Base-by-base conservation (phyloP, 768 basidiomycete species). In the Kondoa subrosea region DNA sequence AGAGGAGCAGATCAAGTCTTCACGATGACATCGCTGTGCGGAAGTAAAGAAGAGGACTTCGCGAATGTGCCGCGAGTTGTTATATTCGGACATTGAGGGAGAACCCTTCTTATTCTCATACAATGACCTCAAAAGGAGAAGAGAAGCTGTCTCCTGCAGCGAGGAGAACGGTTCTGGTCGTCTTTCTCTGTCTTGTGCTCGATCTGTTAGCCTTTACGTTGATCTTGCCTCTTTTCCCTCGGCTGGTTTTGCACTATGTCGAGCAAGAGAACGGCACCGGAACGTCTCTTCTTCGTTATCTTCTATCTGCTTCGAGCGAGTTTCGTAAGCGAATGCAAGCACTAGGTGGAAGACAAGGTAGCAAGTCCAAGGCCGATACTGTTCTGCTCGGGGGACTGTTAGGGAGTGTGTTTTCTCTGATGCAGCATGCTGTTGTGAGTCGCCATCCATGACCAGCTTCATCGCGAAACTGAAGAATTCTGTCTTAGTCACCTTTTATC, bases 201-300 rank as follows among this genome's bases (percentile, higher is more conserved):
- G 40, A 50, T 50, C 40, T 50, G 40, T 21, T 50, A 29, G 85
- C 70, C 14, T 73, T 73, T 64, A 72, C 90, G 27, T 88, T 93
- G 59, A 91, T 91, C 12, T 81, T 96, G n/a, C 93, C 93, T 26
- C 83, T 96, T 32, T 96, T 96, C 77, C 93, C 93, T n/a, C 84
- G 92, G n/a, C 81, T 97, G 63, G 91, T 95, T 57, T 86, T 92
- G 78, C 71, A 73, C 83, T 77, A 56, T 64, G 69, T 71, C 2
- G 26, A 27, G 33, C 29, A 60, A n/a, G 67, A 68, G 15, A 27
- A 32, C 30, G 27, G 16, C 29, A 32, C 17, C 61, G 34, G 34
- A 63, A 8, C 27, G 15, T n/a, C n/a, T n/a, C 17, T 30, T 27
- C 27, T 32, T 12, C 30, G 29, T 16, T 31, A 3, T 3, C 30